These are phyloP conservation scores for Fusarium paranaense DNA, from an alignment of 2,329 filamentous ascomycete genomes.

Conservation along the genomic window DNA sequence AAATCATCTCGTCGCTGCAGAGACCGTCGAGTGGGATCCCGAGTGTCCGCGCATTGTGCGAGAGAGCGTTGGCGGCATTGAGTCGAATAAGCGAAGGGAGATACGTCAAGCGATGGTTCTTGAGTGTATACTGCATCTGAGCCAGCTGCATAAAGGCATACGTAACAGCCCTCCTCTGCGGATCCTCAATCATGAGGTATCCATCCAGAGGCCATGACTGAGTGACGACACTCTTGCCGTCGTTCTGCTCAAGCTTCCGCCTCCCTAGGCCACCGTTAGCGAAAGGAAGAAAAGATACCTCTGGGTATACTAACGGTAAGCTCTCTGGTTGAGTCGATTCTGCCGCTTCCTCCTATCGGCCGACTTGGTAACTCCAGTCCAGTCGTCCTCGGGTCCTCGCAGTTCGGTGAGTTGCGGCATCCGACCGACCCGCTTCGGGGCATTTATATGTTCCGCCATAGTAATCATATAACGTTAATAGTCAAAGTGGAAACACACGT, in stretches of 20 bases:
- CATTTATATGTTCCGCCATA: constrained; percentile 14
- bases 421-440: constrained; percentile 12
- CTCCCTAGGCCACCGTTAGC: constrained; percentile 20
- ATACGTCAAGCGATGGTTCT: constrained; percentile 15
- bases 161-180: constrained; percentile 20
- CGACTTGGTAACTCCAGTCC: constrained; percentile 39
- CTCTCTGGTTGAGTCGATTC: constrained; percentile 41
- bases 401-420: constrained; percentile 30
- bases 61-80: constrained; percentile 37
- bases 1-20: constrained; percentile 35
- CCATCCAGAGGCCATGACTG: not conserved
- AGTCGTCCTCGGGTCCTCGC: constrained; percentile 36
- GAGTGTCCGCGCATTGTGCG: constrained; percentile 25
- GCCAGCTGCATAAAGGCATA: constrained; percentile 36
- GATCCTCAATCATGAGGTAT: constrained; percentile 1
- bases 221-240: not conserved
- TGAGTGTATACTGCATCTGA: constrained; percentile 34
- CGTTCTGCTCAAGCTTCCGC: constrained; percentile 26
- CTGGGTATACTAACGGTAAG: constrained; percentile 32
- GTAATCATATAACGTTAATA: not conserved
- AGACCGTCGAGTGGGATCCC: constrained; percentile 30
- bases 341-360: constrained; percentile 38
- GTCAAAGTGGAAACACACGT: not conserved
- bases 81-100: constrained; percentile 39
- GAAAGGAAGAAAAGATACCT: not conserved